Base-by-base conservation (phyloP, 768 basidiomycete species). In the Suillus variegatus region DNA sequence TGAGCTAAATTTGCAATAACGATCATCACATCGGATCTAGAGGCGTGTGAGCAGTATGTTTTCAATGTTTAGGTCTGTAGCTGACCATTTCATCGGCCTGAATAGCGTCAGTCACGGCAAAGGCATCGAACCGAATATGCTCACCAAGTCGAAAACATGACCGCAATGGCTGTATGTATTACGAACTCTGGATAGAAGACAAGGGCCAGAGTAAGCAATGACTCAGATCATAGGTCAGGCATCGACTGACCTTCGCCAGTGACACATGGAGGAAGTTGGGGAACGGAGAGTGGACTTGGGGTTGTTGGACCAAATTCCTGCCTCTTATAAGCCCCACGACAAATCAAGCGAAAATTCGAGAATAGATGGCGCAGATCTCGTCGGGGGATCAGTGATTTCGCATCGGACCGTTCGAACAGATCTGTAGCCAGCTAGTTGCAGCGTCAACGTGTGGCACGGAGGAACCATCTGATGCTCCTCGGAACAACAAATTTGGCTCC, bases 1-100 rank as follows among this genome's bases (percentile, higher is more conserved):
- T 12, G 83, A 78, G 69, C 91, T 92, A 80, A 92, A 92, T 75
- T 83, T 91, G 84, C 91, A 93, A 72, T 75, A 80, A 41, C 79
- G 80, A 72, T 88, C 81, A 60, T 85, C 86, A 76, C 91, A 92
- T 68, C 83, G 82, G 62, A 90, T 84, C 90, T 92, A 73, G 64
- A 60, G 60, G 60, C 65, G 56, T 65, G 68, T 70, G 66, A 72
- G 72, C 40, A 64, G 62, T 43, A 28, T 60, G 51, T 56, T 60
- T 66, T 55, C 63, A 64, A 62, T 58, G 44, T 58, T 61, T 64
- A 63, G 62, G 62, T 63, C 65, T 65, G 57, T 46, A 52, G 67
- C 79, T 65, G 66, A 89, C 89, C 82, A 86, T 77, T 73, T 86
- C 79, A 71, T 90, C 87, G 60, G 85, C 84, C 89, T 90, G 71